A percentile compares a stretch with the other conserved stretches of the same genome.
Conservation (phyloP, 148 eudicot species). For the Linanthus parryae region DNA sequence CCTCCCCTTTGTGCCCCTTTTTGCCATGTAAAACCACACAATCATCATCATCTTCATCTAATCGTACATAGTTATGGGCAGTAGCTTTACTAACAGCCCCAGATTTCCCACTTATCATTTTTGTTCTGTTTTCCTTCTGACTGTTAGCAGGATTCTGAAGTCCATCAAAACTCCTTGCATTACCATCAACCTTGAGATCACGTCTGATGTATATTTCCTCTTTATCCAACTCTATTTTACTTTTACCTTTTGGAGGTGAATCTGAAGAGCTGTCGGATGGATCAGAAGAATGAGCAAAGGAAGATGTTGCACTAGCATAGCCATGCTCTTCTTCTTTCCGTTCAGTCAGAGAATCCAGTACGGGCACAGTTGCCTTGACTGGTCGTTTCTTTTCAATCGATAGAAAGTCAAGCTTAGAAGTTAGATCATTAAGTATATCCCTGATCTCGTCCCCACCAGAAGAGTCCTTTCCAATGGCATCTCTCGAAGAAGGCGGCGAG, state of each 20-base stretch:
- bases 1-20: constrained; percentile 21
- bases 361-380: no score
- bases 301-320: constrained; percentile 38
- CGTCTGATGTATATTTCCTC: no score
- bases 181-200: constrained; percentile 16
- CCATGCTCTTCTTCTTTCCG: constrained; percentile 24
- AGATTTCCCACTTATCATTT: constrained; percentile 15
- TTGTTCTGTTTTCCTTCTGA: constrained; percentile 11
- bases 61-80: constrained; percentile 13
- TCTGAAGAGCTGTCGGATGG: constrained; percentile 30
- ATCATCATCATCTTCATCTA: constrained; percentile 37
- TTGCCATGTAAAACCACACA: constrained; percentile 38
- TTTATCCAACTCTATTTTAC: constrained; percentile 7
- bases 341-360: no score
- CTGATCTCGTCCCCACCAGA: constrained; percentile 60
- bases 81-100: constrained; percentile 1
- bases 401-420: constrained; percentile 61
- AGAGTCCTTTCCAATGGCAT: constrained; percentile 14
- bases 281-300: constrained; percentile 36
- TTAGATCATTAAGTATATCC: constrained; percentile 72
- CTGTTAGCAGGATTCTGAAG: constrained; percentile 8
- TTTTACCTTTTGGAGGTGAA: constrained; percentile 22
- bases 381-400: constrained; percentile 76
- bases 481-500: constrained; percentile 41
- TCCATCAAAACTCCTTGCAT: constrained; percentile 14